phyloP scores from a whole-genome alignment of 306 rosid species.

The Psophocarpus tetragonolobus region DNA sequence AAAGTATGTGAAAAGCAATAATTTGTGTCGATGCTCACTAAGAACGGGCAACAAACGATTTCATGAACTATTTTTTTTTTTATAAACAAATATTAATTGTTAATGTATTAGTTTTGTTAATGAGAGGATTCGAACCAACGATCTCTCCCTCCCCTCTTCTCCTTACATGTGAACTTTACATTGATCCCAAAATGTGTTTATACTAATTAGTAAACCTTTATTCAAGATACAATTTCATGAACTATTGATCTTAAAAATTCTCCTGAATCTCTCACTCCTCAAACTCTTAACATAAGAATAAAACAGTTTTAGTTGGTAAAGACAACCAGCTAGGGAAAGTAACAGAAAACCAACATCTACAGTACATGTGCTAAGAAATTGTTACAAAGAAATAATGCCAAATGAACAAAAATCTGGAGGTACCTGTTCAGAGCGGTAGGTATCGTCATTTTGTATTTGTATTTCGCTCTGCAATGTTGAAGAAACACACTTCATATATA shows the following conservation, averaged over 20 bases:
- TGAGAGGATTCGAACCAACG: no score
- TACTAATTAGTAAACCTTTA: background rate
- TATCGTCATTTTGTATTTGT: slow-evolving; percentile 70
- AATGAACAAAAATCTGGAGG: slow-evolving; percentile 22
- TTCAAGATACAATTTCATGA: slow-evolving; percentile 15
- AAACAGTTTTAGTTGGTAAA: slow-evolving; percentile 9
- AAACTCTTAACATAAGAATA: slow-evolving; percentile 12
- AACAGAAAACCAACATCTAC: slow-evolving; percentile 20
- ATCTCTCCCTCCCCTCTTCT: no score
- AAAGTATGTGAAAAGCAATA: slow-evolving; percentile 17
- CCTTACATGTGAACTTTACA: no score
- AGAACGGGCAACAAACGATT: background rate
- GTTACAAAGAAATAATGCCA: slow-evolving; percentile 33
- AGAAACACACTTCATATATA: slow-evolving; percentile 29
- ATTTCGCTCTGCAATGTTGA: slow-evolving; percentile 76
- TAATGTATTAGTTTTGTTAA: no score
- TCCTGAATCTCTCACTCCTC: slow-evolving; percentile 1
- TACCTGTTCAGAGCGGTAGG: slow-evolving; percentile 93
- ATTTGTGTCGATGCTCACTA: slow-evolving; percentile 3
- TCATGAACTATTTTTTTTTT: no score
- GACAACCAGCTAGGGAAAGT: slow-evolving; percentile 7
- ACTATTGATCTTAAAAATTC: background rate
- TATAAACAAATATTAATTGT: no score
- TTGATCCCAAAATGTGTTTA: background rate
- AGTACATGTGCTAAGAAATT: slow-evolving; percentile 4